Evolutionary conservation across 305 asterid species (phyloP).

Genomic region (Solanum hybrid): DNA sequence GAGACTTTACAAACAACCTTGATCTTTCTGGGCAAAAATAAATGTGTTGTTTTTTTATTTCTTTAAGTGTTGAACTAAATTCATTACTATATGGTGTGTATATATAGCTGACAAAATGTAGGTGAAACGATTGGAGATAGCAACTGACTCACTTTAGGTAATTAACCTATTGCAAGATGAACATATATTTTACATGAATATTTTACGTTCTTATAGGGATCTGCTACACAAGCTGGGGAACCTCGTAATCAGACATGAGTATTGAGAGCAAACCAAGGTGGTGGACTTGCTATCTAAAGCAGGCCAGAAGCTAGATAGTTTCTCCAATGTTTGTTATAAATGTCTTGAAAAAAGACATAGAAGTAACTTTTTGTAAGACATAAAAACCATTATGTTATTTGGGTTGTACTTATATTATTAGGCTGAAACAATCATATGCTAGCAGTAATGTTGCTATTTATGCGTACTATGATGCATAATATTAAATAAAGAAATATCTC

Average conservation of each 20-base stretch:
- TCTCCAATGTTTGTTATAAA: not conserved
- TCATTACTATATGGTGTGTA: not conserved
- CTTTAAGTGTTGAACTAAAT: not conserved
- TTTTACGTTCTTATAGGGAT: not conserved
- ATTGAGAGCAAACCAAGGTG: not conserved
- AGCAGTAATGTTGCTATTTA: not conserved
- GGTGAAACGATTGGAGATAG: not conserved
- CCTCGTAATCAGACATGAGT: not conserved
- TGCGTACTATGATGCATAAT: not conserved
- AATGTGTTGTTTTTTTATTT: not conserved
- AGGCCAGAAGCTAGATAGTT: not conserved
- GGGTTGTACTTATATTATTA: not conserved
- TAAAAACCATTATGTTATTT: not conserved
- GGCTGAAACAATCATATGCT: not conserved
- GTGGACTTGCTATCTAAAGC: not conserved
- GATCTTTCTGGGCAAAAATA: not conserved
- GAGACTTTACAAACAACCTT: not conserved
- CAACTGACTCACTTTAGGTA: not conserved
- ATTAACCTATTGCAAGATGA: not conserved
- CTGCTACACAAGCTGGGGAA: not conserved
- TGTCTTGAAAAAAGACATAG: not conserved
- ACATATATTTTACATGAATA: not conserved
- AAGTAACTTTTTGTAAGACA: not conserved
- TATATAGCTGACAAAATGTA: not conserved
- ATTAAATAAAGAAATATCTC: no score